Conservation (phyloP, 2,329 filamentous ascomycete species). For the Beauveria brongniartii region DNA sequence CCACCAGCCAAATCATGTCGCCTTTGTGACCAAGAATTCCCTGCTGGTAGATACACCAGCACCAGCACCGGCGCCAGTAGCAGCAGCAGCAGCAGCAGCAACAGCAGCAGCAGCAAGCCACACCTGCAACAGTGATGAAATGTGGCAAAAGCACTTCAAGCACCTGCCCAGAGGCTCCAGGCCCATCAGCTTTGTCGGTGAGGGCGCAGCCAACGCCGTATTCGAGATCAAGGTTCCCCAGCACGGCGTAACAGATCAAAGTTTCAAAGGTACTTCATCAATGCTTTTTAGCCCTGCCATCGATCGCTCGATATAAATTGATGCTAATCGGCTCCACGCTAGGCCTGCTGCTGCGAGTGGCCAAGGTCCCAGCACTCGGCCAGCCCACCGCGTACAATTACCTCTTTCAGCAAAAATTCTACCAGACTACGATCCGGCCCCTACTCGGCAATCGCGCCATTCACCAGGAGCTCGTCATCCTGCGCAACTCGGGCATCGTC, state of each 20-base stretch:
- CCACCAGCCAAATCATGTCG: slow-evolving; percentile 12
- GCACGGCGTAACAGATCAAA: slow-evolving; percentile 20
- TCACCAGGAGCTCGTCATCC: slow-evolving; percentile 29
- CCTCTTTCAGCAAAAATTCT: slow-evolving; percentile 29
- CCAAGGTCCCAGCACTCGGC: slow-evolving; percentile 26
- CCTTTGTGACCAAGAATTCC: slow-evolving; percentile 8
- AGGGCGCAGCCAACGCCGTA: slow-evolving; percentile 72
- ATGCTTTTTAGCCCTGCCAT: neutral
- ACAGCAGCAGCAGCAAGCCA: neutral
- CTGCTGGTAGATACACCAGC: neutral
- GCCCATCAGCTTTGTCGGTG: slow-evolving; percentile 41
- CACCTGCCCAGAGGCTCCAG: slow-evolving; percentile 26
- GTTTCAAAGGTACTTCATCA: slow-evolving; percentile 25
- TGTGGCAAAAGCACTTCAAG: slow-evolving; percentile 18
- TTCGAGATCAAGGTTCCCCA: slow-evolving; percentile 48
- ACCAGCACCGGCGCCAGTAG: neutral
- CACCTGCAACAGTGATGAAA: neutral
- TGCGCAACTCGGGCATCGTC: slow-evolving; percentile 28
- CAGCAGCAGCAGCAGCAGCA: too few relatives aligned
- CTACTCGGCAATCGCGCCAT: slow-evolving; percentile 27
- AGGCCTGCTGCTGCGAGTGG: slow-evolving; percentile 31
- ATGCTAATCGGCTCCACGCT: slow-evolving; percentile 3
- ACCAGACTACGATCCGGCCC: slow-evolving; percentile 25
- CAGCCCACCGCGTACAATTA: slow-evolving; percentile 28
- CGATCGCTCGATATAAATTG: neutral